Base-by-base conservation (phyloP, 768 basidiomycete genomes). In the Suillus clintonianus region DNA sequence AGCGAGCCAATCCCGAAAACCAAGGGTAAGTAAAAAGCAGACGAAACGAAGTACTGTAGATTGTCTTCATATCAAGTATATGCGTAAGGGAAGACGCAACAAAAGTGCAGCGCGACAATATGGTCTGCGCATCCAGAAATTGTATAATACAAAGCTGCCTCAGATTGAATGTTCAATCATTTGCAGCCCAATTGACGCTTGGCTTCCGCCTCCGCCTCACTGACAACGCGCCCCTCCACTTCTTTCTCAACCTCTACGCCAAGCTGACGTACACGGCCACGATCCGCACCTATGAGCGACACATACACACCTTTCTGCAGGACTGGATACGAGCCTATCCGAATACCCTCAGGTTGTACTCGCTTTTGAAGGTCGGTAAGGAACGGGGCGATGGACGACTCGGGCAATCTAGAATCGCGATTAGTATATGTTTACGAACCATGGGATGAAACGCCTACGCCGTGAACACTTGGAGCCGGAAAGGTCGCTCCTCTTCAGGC, bases 361-460 rank as follows among this genome's bases (percentile, higher is more conserved):
- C 91, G 87, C 43, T 84, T 82, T 71, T 92, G 90, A 1, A 99
- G 82, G 11, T 83, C 79, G 1, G 92, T 91, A 30, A 98, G 82
- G 76, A 89, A 97, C 0, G 96, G 95, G 17, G 96, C 87, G 51
- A 90, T 89, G n/a, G 86, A 86, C 1, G 92, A 93, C 79, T 98
- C 96, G 0, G 92, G 84, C 80, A 65, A 22, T 24, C 34, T 37
- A 34, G 7, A 50, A 22, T n/a, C 15, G 32, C 13, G 32, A n/a
- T 57, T 39, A 57, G 27, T 4, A 13, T 4, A 13, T 57, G 5
- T 5, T 7, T 13, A 57, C 17, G 42, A 24, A 13, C 10, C 11
- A 32, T 24, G 15, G 19, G 32, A 45, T 11, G 11, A 0, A 41
- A 22, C 53, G 64, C 83, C 66, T 72, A 94, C 92, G 83, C 79